Base-by-base conservation (phyloP, 495 filamentous ascomycete genomes). In the Tuber brumale region DNA sequence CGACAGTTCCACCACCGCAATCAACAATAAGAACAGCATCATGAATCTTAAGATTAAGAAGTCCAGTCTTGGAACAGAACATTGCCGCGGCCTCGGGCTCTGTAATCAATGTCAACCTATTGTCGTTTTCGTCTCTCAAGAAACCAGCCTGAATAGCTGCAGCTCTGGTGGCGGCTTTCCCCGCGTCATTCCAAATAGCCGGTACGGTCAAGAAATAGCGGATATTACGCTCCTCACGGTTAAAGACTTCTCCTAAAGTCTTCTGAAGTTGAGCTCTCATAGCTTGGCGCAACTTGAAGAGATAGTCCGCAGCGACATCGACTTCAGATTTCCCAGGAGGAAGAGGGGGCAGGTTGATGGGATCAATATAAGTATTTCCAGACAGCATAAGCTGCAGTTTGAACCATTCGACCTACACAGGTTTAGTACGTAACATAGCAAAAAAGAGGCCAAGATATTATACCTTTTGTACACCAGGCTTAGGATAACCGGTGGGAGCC, bases 341-440 rank as follows among this genome's bases (percentile, higher is more conserved):
- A 42, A 93, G 89, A 69, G 91, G 90, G 45, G 91, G 91, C 61
- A 93, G 87, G 84, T 93, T 93, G 85, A 93, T 93, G 45, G 91
- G 92, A 76, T 93, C 92, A 76, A 93, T 92, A 82, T 93, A 93
- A 6, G 91, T 93, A 82, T 93, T 93, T 72, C 91, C 91, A 27
- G 90, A 92, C 27, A 92, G 87, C 91, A 93, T 93, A 74, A 93
- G 87, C 83, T 93, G 91, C 27, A 93, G 87, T 84, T 93, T 93
- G 85, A 93, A 93, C 91, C 91, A 93, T 84, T 93, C 91, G 19
- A 93, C 91, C 81, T 82, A n/a, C 45, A 77, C 37, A 21, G 42
- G 31, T 37, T 66, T 19, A 44, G 66, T 21, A 72, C 39, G 66
- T 42, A 39, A 39, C 16, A 46, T 46, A 46, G 27, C 57, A 3